These are phyloP conservation scores for Dimocarpus longan DNA, from an alignment of 345 rosid species.

Conservation along the genomic window DNA sequence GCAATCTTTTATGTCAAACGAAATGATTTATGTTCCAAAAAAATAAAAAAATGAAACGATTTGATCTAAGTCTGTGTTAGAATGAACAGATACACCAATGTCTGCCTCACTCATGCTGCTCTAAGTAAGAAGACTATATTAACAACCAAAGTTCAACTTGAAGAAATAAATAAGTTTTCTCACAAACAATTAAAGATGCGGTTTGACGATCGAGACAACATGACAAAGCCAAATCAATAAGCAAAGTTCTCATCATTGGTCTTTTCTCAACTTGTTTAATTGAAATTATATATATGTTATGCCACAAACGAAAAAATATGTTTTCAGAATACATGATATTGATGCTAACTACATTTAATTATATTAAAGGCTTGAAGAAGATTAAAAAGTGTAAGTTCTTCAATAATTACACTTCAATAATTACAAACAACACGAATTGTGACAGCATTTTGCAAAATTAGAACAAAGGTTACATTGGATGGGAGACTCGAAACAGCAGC, in stretches of 20 bases:
- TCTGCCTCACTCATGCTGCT: not conserved
- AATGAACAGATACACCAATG: not conserved
- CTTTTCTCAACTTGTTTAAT: not conserved
- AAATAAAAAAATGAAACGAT: not conserved
- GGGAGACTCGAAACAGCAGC: constrained; percentile 18
- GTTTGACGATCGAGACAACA: not conserved
- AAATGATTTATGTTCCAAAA: not conserved
- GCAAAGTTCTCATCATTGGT: not conserved
- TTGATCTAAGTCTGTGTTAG: not conserved
- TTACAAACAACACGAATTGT: constrained; percentile 25
- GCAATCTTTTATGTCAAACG: not conserved
- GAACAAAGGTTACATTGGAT: constrained; percentile 19
- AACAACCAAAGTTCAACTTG: not conserved
- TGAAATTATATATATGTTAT: not conserved
- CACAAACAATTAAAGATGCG: not conserved
- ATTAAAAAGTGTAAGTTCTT: not conserved
- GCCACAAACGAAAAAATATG: not conserved
- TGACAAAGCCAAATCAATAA: not conserved
- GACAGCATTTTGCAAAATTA: constrained; percentile 18
- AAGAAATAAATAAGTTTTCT: not conserved
- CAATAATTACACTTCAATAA: constrained; percentile 11
- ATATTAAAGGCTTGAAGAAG: constrained; percentile 7
- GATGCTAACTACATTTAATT: not conserved
- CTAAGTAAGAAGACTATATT: not conserved
- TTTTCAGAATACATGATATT: not conserved